phyloP scores from a whole-genome alignment of 129 eudicot species.

The Pulicaria dysenterica region DNA sequence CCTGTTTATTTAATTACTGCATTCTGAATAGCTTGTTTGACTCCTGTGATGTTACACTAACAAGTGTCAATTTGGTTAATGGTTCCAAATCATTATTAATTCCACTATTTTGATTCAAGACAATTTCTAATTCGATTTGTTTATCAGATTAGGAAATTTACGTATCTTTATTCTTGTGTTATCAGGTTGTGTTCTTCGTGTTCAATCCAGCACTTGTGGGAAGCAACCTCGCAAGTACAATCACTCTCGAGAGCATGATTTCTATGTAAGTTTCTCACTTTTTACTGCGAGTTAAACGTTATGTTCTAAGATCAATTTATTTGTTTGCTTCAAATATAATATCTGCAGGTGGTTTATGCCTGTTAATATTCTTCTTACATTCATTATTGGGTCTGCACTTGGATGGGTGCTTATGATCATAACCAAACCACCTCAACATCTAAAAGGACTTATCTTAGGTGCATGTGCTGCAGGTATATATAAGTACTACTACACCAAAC shows the following conservation, averaged over 20 bases:
- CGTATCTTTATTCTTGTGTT: neutral
- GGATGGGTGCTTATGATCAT: slow-evolving; percentile 13
- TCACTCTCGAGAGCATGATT: slow-evolving; percentile 25
- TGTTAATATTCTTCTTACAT: neutral
- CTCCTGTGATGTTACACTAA: too few relatives aligned
- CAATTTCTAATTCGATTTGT: too few relatives aligned
- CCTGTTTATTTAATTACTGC: too few relatives aligned
- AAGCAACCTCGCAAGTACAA: slow-evolving; percentile 33
- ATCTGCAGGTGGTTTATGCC: slow-evolving; percentile 47
- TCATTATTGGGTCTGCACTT: neutral
- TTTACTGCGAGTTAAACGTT: neutral
- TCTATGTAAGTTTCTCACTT: slow-evolving; percentile 9
- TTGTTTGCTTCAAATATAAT: neutral
- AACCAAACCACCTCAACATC: neutral
- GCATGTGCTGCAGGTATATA: slow-evolving; percentile 49
- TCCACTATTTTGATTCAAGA: too few relatives aligned
- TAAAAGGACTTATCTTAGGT: slow-evolving; percentile 27
- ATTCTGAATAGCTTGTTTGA: too few relatives aligned
- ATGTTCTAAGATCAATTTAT: too few relatives aligned
- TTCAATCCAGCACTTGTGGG: slow-evolving; percentile 35
- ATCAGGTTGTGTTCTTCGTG: slow-evolving; percentile 41
- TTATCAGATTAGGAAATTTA: neutral
- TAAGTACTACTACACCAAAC: too few relatives aligned
- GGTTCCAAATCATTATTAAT: too few relatives aligned
- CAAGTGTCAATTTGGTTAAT: too few relatives aligned